phyloP scores from a whole-genome alignment of 805 yeast genomes.

The Candida lessepsii region DNA sequence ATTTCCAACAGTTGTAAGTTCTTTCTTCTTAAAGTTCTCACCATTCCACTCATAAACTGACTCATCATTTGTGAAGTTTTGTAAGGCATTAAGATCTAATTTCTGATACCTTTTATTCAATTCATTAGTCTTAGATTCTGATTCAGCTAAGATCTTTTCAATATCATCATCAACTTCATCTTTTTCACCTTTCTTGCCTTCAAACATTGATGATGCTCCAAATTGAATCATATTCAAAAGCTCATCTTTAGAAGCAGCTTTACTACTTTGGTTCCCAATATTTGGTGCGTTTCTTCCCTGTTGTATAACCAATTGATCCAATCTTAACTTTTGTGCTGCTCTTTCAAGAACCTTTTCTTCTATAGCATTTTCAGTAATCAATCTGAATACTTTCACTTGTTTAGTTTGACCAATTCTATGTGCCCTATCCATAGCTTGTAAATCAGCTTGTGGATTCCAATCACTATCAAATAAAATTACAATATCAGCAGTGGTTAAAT shows the following conservation, averaged over 20 bases:
- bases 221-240: constrained; percentile 78
- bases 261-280: constrained; percentile 32
- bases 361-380: constrained; percentile 78
- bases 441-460: constrained; percentile 89
- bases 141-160: constrained; percentile 56
- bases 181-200: constrained; percentile 21
- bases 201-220: constrained; percentile 70
- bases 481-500: constrained; percentile 75
- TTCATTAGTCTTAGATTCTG: constrained; percentile 63
- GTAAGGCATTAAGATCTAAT: constrained; percentile 73
- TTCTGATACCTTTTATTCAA: constrained; percentile 62
- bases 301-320: constrained; percentile 81
- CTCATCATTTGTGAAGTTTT: constrained; percentile 65
- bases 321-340: constrained; percentile 74
- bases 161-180: constrained; percentile 47
- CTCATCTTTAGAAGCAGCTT: constrained; percentile 62
- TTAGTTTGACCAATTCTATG: constrained; percentile 86
- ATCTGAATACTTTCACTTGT: constrained; percentile 76
- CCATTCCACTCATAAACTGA: constrained; percentile 88
- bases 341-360: constrained; percentile 81
- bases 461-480: constrained; percentile 77
- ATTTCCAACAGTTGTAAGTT: constrained; percentile 46
- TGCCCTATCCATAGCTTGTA: constrained; percentile 88
- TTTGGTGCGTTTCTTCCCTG: constrained; percentile 55
- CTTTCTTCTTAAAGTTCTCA: constrained; percentile 72